Conservation (phyloP, 768 basidiomycete genomes). For the Coprinopsis marcescibilis region DNA sequence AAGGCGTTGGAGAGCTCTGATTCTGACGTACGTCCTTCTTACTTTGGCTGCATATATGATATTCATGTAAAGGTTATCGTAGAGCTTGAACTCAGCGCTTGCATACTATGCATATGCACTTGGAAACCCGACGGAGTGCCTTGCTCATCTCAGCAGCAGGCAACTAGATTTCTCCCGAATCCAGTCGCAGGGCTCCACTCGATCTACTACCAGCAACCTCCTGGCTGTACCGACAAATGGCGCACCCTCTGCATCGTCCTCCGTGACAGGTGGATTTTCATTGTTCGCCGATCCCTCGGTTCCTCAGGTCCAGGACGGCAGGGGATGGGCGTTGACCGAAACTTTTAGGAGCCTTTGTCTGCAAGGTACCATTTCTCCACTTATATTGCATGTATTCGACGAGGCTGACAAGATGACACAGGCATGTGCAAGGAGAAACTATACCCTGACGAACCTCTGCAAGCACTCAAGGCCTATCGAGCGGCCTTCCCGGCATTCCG, state of each 20-base stretch:
- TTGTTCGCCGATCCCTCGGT: constrained; percentile 20
- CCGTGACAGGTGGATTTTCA: no score
- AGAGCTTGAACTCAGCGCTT: constrained; percentile 65
- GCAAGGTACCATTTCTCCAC: constrained; percentile 48
- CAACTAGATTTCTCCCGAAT: constrained; percentile 51
- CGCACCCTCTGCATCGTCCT: no score
- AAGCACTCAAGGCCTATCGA: constrained; percentile 55
- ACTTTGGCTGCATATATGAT: not conserved
- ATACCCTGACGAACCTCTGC: constrained; percentile 37
- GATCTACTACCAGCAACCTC: not conserved
- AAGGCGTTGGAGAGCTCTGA: constrained; percentile 46
- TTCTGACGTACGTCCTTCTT: constrained; percentile 38
- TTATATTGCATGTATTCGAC: no score
- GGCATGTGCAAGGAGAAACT: constrained; percentile 75
- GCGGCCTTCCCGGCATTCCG: constrained; percentile 50
- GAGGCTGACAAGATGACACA: constrained; percentile 21
- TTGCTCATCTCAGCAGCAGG: constrained; percentile 47
- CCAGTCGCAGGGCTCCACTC: constrained; percentile 45
- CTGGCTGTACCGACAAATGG: no score
- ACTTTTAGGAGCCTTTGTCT: constrained; percentile 72
- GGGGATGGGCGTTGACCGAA: constrained; percentile 69
- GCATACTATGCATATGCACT: constrained; percentile 82
- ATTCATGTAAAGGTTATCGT: constrained; percentile 11
- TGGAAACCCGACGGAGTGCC: constrained; percentile 56
- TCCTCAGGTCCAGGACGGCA: constrained; percentile 59